These are phyloP conservation scores for Catharanthus roseus DNA, from an alignment of 257 asterid species.

Conservation along the genomic window DNA sequence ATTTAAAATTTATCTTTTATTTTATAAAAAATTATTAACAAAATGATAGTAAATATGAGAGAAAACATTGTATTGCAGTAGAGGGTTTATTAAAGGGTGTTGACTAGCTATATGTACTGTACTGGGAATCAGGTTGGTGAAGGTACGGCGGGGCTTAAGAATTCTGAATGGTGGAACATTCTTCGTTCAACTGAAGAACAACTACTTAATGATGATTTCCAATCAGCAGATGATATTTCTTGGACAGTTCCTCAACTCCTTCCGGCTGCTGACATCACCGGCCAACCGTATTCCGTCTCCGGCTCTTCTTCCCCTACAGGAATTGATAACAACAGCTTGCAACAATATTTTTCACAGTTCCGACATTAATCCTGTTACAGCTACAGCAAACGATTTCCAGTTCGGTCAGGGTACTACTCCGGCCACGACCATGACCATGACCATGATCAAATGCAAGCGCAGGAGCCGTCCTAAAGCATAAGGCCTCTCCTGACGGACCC, in stretches of 20 bases:
- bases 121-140: background rate
- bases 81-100: too few species aligned
- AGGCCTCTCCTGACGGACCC: too few species aligned
- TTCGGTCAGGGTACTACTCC: background rate
- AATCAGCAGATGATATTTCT: background rate
- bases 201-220: background rate
- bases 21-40: too few species aligned
- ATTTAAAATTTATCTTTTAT: too few species aligned
- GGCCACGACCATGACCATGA: too few species aligned
- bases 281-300: background rate
- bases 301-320: background rate
- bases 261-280: too few species aligned
- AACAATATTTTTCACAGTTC: too few species aligned
- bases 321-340: background rate
- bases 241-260: slow-evolving; percentile 13
- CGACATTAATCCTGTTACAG: too few species aligned
- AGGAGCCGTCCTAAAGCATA: background rate
- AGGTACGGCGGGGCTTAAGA: background rate
- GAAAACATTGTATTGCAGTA: too few species aligned
- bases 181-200: slow-evolving; percentile 9
- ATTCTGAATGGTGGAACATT: slow-evolving; percentile 17
- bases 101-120: too few species aligned
- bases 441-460: too few species aligned
- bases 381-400: background rate
- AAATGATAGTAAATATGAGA: too few species aligned